These are phyloP conservation scores for Lentinula sp. DNA, from an alignment of 768 basidiomycete genomes.

Conservation along the genomic window DNA sequence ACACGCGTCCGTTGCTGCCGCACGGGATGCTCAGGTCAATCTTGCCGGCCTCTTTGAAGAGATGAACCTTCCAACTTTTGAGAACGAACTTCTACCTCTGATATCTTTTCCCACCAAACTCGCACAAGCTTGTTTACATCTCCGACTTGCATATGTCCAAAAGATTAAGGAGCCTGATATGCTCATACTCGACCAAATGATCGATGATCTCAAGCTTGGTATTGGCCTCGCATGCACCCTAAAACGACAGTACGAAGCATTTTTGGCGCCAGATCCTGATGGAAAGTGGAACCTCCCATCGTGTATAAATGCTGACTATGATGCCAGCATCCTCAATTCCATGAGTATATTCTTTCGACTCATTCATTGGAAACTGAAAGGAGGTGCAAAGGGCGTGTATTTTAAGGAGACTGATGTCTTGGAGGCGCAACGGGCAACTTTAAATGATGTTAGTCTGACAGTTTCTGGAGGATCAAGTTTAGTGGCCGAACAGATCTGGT, in stretches of 20 bases:
- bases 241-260: slow-evolving; percentile 91
- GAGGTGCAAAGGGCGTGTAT: slow-evolving; percentile 84
- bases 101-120: slow-evolving; percentile 97
- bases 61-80: slow-evolving; percentile 90
- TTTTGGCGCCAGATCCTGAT: slow-evolving; percentile 78
- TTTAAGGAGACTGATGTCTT: slow-evolving; percentile 99
- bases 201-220: slow-evolving; percentile 86
- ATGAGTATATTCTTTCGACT: slow-evolving; percentile 88
- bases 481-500: slow-evolving; percentile 97
- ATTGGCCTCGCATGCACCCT: slow-evolving; percentile 92
- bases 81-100: slow-evolving; percentile 81
- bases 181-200: slow-evolving; percentile 90
- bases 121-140: slow-evolving; percentile 84
- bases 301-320: slow-evolving; percentile 88
- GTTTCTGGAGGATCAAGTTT: slow-evolving; percentile 82
- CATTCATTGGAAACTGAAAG: slow-evolving; percentile 94
- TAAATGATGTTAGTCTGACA: slow-evolving; percentile 87
- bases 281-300: slow-evolving; percentile 86
- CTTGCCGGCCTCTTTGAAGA: slow-evolving; percentile 69
- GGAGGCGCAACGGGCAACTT: slow-evolving; percentile 93
- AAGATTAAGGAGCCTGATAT: slow-evolving; percentile 85
- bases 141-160: slow-evolving; percentile 84
- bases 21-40: slow-evolving; percentile 82
- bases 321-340: slow-evolving; percentile 81
- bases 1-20: slow-evolving; percentile 76